Conservation (phyloP, 192 early-diverging fungal genomes). For the Gaertneriomyces semiglobifer region DNA sequence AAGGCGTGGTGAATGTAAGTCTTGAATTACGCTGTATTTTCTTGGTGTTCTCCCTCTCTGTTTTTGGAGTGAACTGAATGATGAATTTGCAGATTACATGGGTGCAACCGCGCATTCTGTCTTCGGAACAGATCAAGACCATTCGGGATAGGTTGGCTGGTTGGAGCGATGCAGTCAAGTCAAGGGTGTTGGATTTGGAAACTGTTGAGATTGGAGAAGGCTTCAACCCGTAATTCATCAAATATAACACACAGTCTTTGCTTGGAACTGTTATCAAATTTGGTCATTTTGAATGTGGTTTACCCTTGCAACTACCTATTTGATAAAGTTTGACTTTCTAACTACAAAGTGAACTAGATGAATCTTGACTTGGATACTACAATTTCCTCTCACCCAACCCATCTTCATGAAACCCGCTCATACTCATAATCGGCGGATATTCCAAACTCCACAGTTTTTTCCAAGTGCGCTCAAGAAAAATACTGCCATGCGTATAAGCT, state of each 20-base stretch:
- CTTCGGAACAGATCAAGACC: slow-evolving; percentile 79
- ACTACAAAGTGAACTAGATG: no score
- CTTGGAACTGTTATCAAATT: not conserved
- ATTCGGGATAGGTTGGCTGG: slow-evolving; percentile 77
- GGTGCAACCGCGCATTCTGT: slow-evolving; percentile 97
- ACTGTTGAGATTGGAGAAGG: slow-evolving; percentile 55
- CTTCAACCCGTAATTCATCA: slow-evolving; percentile 14
- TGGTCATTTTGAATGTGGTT: not conserved
- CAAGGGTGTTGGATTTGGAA: slow-evolving; percentile 68
- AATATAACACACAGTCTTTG: not conserved
- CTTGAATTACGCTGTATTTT: no score
- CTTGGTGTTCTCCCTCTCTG: not conserved
- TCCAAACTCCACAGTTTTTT: no score
- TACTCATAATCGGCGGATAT: no score
- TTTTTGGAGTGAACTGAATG: slow-evolving; percentile 1
- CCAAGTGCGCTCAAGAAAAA: no score
- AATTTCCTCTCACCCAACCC: no score
- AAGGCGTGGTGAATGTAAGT: slow-evolving; percentile 67
- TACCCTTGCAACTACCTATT: no score
- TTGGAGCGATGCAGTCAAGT: slow-evolving; percentile 83
- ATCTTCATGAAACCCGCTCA: no score
- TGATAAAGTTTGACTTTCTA: no score
- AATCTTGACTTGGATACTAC: no score
- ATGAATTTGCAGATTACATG: slow-evolving; percentile 64
- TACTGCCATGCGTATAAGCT: no score